Base-by-base conservation (phyloP, 2,329 filamentous ascomycete species). In the Colletotrichum noveboracense region DNA sequence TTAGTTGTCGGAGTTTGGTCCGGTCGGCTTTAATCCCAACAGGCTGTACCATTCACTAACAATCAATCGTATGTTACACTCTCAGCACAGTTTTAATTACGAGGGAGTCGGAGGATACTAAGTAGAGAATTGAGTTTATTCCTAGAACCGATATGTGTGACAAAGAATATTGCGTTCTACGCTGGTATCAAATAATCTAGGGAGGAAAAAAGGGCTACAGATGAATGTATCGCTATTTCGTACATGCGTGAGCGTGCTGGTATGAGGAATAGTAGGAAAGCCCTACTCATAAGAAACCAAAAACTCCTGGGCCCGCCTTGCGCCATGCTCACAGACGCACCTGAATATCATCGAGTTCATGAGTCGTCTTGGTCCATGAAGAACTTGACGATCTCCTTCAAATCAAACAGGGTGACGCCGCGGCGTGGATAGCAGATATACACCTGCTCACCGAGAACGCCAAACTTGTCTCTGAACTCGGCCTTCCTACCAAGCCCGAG, bases 341-440 rank as follows among this genome's bases (percentile, higher is more conserved):
- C 14, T 7, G 0, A 12, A 21, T 3, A 7, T 24, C 28, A n/a
- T 34, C 30, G 5, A 3, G 3, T 21, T 61, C 14, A 34, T 3
- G 12, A 56, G 14, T 36, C 78, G 77, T 74, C 58, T 5, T 92
- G 91, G 78, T 95, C 95, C 84, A 96, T 94, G 84, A 98, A 97
- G 87, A 98, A 98, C 82, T 93, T 94, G 86, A 98, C 89, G 79
- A 98, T 92, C n/a, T 96, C 95, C 83, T 94, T 92, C 77, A 96
- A 92, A 58, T 96, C 96, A 77, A 93, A 91, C 61, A 96, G 92
- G 3, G 95, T 95, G 32, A 98, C 89, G 9, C 96, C 96, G 81
- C 96, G 93, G 74, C 94, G 93, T 55, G 96, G 96, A 85, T 98
- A 98, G 82, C 95, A 96, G 79, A 98, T 95, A 85, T 95, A 98